Evolutionary conservation across 345 rosid species (phyloP).

Genomic region (Acer saccharum): DNA sequence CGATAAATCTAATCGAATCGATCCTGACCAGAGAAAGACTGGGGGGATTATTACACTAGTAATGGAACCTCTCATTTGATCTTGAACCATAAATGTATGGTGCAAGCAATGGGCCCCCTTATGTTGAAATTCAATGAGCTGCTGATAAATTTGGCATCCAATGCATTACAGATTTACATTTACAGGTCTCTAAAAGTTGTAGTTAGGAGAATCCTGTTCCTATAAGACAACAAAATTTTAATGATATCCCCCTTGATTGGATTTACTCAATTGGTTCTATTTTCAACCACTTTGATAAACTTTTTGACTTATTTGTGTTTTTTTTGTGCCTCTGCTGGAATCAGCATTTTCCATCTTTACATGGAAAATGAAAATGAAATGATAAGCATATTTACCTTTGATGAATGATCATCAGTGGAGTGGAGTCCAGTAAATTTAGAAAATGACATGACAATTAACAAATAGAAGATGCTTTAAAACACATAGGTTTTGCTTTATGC

Average conservation of each 20-base stretch:
- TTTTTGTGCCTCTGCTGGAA: too few relatives aligned
- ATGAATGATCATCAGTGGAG: not conserved
- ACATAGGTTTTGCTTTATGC: not conserved
- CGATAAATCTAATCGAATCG: too few relatives aligned
- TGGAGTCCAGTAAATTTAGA: not conserved
- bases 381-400: not conserved
- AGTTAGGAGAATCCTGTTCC: not conserved
- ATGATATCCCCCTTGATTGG: not conserved
- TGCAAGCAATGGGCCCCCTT: not conserved
- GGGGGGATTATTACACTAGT: too few relatives aligned
- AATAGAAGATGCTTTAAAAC: not conserved
- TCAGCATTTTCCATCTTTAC: not conserved
- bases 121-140: not conserved
- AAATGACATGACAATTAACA: not conserved
- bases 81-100: not conserved
- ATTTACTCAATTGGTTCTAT: not conserved
- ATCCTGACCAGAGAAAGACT: too few relatives aligned
- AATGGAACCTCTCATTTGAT: not conserved
- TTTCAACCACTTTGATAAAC: not conserved
- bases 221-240: not conserved
- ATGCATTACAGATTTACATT: not conserved
- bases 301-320: constrained; percentile 4
- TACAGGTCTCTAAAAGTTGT: too few relatives aligned
- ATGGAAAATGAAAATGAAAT: not conserved
- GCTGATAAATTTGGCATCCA: not conserved